Conservation (phyloP, 805 yeast species). For the Metschnikowia borealis region DNA sequence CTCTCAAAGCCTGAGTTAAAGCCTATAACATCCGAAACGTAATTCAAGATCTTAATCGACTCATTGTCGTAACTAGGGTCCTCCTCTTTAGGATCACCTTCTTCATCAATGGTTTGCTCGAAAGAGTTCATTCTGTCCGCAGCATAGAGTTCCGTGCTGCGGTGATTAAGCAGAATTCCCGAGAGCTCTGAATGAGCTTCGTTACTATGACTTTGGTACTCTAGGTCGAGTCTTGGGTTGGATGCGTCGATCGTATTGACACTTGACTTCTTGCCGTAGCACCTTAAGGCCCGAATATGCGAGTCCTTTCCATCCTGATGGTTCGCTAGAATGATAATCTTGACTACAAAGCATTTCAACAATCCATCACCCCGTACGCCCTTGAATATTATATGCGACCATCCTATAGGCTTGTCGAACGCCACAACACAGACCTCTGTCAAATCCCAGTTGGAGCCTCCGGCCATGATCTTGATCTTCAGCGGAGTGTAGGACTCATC, state of each 20-base stretch:
- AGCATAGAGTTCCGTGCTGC: neutral
- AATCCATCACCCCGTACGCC: slow-evolving; percentile 52
- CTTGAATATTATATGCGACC: slow-evolving; percentile 65
- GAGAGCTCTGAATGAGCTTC: slow-evolving; percentile 6
- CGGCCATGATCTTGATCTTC: slow-evolving; percentile 59
- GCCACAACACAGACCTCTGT: slow-evolving; percentile 59
- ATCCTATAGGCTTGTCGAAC: slow-evolving; percentile 67
- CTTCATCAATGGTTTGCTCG: slow-evolving; percentile 9
- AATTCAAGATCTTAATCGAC: slow-evolving; percentile 25
- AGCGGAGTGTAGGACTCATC: slow-evolving; percentile 96
- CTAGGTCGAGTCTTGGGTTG: neutral
- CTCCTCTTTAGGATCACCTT: slow-evolving; percentile 4
- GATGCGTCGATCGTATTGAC: slow-evolving; percentile 7
- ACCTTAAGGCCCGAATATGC: slow-evolving; percentile 73
- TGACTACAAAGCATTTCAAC: slow-evolving; percentile 62
- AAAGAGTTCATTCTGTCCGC: slow-evolving; percentile 4
- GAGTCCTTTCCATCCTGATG: slow-evolving; percentile 97
- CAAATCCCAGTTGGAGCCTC: slow-evolving; percentile 72
- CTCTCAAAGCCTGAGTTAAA: slow-evolving; percentile 42
- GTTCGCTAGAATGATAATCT: slow-evolving; percentile 63
- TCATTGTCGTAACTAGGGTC: slow-evolving; percentile 18
- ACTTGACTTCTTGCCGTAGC: slow-evolving; percentile 37
- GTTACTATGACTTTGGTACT: neutral
- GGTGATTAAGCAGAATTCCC: slow-evolving; percentile 14
- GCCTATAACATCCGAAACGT: slow-evolving; percentile 38